These are phyloP conservation scores for Trichoderma citrinoviride DNA, from an alignment of 2,329 filamentous ascomycete genomes.

Conservation along the genomic window DNA sequence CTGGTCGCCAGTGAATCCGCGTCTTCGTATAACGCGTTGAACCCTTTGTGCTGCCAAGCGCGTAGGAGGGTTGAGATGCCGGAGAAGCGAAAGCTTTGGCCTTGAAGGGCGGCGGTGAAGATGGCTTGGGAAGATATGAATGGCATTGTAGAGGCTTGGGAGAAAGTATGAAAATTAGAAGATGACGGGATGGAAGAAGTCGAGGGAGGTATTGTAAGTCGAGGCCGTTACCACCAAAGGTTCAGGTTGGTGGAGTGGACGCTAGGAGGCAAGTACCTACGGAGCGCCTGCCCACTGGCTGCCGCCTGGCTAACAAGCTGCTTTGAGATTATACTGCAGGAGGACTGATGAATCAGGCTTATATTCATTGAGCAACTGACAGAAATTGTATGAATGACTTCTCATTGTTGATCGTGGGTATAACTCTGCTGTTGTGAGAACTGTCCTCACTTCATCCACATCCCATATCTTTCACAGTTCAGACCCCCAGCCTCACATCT, in stretches of 20 bases:
- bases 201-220: background rate
- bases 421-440: too few species aligned
- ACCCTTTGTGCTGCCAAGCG: conserved; percentile 28
- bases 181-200: background rate
- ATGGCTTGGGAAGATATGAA: conserved; percentile 23
- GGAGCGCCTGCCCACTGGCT: too few species aligned
- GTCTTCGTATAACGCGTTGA: conserved; percentile 28
- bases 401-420: too few species aligned
- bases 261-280: background rate
- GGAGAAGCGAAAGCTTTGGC: conserved; percentile 31
- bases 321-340: too few species aligned
- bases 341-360: too few species aligned
- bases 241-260: background rate
- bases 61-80: conserved; percentile 29
- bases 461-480: too few species aligned
- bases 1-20: conserved; percentile 26
- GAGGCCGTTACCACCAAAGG: background rate
- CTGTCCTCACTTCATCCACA: too few species aligned
- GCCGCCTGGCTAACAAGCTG: too few species aligned
- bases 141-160: background rate
- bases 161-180: background rate
- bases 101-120: conserved; percentile 29
- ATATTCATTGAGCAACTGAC: too few species aligned
- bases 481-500: too few species aligned
- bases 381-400: too few species aligned